Conservation (phyloP, 192 early-diverging fungal genomes). For the Podila clonocystis region DNA sequence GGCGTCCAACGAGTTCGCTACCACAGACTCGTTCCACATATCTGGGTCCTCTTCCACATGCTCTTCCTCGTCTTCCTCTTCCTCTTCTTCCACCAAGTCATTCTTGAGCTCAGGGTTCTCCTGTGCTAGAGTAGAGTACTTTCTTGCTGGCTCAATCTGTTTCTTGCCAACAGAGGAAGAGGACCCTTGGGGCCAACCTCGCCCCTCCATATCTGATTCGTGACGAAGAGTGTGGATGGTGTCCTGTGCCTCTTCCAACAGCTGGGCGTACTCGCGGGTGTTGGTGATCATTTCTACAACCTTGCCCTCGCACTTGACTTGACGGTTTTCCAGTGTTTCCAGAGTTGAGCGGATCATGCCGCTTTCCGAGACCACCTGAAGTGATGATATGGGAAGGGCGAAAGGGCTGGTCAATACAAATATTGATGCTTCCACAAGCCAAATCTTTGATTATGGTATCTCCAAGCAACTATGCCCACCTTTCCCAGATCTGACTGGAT, state of each 20-base stretch:
- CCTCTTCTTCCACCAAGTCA: conserved; percentile 6
- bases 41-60: background rate
- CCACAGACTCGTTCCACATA: background rate
- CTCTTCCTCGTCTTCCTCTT: background rate
- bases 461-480: conserved; percentile 15
- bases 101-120: conserved; percentile 27
- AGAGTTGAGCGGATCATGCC: conserved; percentile 60
- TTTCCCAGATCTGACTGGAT: conserved; percentile 65
- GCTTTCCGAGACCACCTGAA: conserved; percentile 59
- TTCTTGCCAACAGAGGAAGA: conserved; percentile 1
- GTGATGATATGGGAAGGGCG: background rate
- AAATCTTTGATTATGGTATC: too few species aligned
- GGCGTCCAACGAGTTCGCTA: background rate
- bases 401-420: conserved; percentile 7
- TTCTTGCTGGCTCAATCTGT: conserved; percentile 4
- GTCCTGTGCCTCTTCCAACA: conserved; percentile 67
- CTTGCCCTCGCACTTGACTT: conserved; percentile 62
- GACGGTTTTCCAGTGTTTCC: conserved; percentile 61
- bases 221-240: conserved; percentile 61
- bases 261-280: conserved; percentile 67
- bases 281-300: conserved; percentile 63
- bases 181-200: conserved; percentile 17
- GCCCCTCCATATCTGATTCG: conserved; percentile 54
- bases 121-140: conserved; percentile 27
- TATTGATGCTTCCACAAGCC: background rate